A percentile compares a stretch with the other conserved stretches of the same genome.
Evolutionary conservation across 352 stramenopile genomes (phyloP).

Genomic region (Globisporangium recalcitrans): DNA sequence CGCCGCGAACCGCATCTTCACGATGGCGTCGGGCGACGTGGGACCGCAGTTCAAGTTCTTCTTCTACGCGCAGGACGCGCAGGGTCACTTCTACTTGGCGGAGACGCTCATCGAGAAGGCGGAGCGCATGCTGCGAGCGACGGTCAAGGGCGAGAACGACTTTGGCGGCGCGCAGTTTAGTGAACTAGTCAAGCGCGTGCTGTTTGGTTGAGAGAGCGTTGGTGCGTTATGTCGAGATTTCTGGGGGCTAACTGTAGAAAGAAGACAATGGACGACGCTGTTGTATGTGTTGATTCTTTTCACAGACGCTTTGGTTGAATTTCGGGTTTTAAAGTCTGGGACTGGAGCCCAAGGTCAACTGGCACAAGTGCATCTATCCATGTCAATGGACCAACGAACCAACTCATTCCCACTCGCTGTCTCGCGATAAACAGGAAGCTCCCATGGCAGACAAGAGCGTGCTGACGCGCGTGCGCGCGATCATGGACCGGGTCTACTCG

Average conservation of each 20-base stretch:
- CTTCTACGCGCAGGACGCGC: constrained; percentile 73
- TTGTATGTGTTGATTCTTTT: not conserved
- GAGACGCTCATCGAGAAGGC: constrained; percentile 77
- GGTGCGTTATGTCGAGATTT: not conserved
- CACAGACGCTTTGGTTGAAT: not conserved
- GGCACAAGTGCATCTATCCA: not conserved
- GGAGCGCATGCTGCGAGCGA: constrained; percentile 48
- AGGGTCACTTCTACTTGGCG: constrained; percentile 56
- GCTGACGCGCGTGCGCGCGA: constrained; percentile 5
- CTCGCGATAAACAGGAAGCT: not conserved
- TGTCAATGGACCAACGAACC: not conserved
- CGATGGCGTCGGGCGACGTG: constrained; percentile 78
- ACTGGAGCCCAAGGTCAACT: not conserved
- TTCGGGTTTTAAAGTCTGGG: not conserved
- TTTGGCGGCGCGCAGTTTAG: constrained; percentile 51
- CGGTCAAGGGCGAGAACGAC: constrained; percentile 72
- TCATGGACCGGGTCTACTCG: constrained; percentile 27
- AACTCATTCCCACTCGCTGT: not conserved
- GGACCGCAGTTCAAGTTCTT: constrained; percentile 84
- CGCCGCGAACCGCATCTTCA: constrained; percentile 48
- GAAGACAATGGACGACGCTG: not conserved
- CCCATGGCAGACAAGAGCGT: constrained; percentile 4
- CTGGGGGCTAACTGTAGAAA: not conserved
- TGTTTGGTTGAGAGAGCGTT: constrained; percentile 40
- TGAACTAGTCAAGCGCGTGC: constrained; percentile 54